Conservation (phyloP, 139 green algal genomes). For the Asterochloris erici region DNA sequence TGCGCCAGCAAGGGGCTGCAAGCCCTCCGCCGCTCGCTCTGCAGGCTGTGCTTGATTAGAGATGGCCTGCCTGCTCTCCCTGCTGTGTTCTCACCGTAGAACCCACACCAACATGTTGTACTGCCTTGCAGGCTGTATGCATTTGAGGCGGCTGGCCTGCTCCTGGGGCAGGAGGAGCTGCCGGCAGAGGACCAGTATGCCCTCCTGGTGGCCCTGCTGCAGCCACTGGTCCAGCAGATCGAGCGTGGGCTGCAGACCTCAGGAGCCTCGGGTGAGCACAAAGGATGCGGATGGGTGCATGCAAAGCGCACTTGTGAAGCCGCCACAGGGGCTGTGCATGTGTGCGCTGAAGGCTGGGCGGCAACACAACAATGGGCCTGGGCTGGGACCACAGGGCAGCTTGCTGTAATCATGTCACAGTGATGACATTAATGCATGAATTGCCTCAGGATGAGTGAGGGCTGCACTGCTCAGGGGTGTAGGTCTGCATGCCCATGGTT, state of each 20-base stretch:
- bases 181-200: slow-evolving; percentile 53
- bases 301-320: background rate
- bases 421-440: background rate
- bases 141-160: slow-evolving; percentile 81
- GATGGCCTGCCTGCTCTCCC: too few species aligned
- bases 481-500: too few species aligned
- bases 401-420: too few species aligned
- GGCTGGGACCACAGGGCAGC: background rate
- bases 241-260: background rate
- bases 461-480: too few species aligned
- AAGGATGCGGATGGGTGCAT: background rate
- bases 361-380: background rate
- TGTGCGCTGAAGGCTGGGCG: background rate
- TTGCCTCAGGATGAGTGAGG: background rate
- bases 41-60: too few species aligned
- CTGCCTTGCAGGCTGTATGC: slow-evolving; percentile 65
- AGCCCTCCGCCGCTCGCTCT: too few species aligned
- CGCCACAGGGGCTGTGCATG: background rate
- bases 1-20: slow-evolving; percentile 64
- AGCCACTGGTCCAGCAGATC: slow-evolving; percentile 57
- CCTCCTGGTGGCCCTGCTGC: slow-evolving; percentile 54
- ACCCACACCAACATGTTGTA: background rate
- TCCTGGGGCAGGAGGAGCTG: slow-evolving; percentile 79
- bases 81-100: too few species aligned
- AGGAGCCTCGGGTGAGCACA: background rate